A percentile compares a stretch with the other conserved stretches of the same genome.
phyloP scores from a whole-genome alignment of 441 rosid genomes.

The Codiaeum variegatum region DNA sequence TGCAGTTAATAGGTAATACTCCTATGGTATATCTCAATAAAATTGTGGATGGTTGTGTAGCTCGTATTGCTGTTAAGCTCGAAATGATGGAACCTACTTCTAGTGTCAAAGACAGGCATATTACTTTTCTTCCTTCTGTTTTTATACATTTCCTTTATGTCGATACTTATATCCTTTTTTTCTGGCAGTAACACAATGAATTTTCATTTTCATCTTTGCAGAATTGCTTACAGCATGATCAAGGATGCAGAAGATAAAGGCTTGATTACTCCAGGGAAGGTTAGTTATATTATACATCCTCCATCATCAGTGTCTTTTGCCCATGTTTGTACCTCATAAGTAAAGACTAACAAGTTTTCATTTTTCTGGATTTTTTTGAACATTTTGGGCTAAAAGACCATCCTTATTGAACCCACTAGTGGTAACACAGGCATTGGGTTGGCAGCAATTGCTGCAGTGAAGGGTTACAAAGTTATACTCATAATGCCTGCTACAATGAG shows the following conservation, averaged over 20 bases:
- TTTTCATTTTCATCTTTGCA: slow-evolving; percentile 16
- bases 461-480: slow-evolving; percentile 56
- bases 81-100: slow-evolving; percentile 68
- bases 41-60: slow-evolving; percentile 56
- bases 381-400: slow-evolving; percentile 33
- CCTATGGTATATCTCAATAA: slow-evolving; percentile 63
- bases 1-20: slow-evolving; percentile 42
- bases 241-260: slow-evolving; percentile 82
- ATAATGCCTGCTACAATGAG: slow-evolving; percentile 53
- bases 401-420: slow-evolving; percentile 55
- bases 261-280: slow-evolving; percentile 77
- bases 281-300: slow-evolving; percentile 23
- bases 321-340: no score
- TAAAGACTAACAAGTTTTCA: neutral
- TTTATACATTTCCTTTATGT: neutral
- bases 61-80: slow-evolving; percentile 54
- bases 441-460: slow-evolving; percentile 70
- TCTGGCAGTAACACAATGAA: neutral
- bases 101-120: slow-evolving; percentile 60
- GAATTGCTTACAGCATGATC: slow-evolving; percentile 70
- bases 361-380: neutral
- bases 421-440: slow-evolving; percentile 78
- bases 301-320: neutral
- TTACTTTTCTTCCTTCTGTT: neutral
- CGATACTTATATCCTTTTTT: neutral